These are phyloP conservation scores for Erodium texanum DNA, from an alignment of 441 rosid genomes.

Conservation along the genomic window DNA sequence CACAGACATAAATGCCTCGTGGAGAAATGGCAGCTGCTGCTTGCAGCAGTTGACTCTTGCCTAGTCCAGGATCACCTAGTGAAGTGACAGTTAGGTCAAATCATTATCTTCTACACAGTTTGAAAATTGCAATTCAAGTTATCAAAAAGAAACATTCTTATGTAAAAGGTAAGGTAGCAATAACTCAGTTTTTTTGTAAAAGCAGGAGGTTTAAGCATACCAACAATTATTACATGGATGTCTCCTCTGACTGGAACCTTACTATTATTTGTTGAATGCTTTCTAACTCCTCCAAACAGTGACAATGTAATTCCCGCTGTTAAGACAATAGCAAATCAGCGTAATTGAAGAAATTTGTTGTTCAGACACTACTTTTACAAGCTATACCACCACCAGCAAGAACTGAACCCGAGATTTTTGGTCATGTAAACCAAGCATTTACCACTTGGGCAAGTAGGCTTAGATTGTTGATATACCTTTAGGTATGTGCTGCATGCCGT, in stretches of 20 bases:
- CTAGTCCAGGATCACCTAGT: slow-evolving; percentile 97
- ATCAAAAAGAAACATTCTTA: slow-evolving; percentile 2
- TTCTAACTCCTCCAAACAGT: slow-evolving; percentile 92
- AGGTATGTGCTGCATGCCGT: neutral
- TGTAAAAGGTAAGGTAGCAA: neutral
- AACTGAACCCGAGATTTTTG: neutral
- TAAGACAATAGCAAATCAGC: slow-evolving; percentile 16
- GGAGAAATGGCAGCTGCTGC: slow-evolving; percentile 95
- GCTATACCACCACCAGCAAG: neutral
- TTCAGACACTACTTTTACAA: slow-evolving; percentile 1
- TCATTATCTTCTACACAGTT: slow-evolving; percentile 4
- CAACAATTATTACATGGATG: slow-evolving; percentile 92
- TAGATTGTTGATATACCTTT: slow-evolving; percentile 1
- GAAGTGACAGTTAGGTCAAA: slow-evolving; percentile 17
- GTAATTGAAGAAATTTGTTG: slow-evolving; percentile 10
- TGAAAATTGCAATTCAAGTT: neutral
- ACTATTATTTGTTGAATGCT: slow-evolving; percentile 76
- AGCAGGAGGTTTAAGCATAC: slow-evolving; percentile 34
- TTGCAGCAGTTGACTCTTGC: slow-evolving; percentile 95
- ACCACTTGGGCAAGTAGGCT: neutral
- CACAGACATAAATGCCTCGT: slow-evolving; percentile 96
- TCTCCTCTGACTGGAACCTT: slow-evolving; percentile 99
- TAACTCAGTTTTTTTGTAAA: slow-evolving; percentile 3
- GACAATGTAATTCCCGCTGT: slow-evolving; percentile 92
- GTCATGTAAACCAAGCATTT: neutral